Evolutionary conservation across 1,139 yeast species (phyloP).

Genomic region (Candida tetrigidarum): DNA sequence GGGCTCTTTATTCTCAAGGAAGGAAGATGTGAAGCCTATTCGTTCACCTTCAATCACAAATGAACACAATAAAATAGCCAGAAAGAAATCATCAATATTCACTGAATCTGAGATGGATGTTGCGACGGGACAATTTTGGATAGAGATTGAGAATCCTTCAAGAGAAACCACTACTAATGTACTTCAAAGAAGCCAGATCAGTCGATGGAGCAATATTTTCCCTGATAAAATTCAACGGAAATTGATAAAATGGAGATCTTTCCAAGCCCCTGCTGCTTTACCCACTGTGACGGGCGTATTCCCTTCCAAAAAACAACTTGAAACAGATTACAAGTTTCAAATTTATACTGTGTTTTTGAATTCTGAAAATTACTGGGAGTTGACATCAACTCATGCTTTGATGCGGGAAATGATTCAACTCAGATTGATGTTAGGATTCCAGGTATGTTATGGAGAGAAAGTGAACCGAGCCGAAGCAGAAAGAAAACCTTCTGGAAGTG

Average conservation of each 20-base stretch:
- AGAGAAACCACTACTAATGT: constrained; percentile 53
- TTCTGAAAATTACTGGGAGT: constrained; percentile 53
- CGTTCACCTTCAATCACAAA: constrained; percentile 1
- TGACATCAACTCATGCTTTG: constrained; percentile 61
- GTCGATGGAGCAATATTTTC: constrained; percentile 88
- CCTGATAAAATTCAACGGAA: constrained; percentile 69
- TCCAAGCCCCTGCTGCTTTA: constrained; percentile 90
- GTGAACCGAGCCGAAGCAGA: constrained; percentile 70
- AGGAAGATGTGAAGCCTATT: constrained; percentile 6
- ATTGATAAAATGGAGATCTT: constrained; percentile 87
- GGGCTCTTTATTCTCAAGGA: constrained; percentile 15
- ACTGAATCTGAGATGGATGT: constrained; percentile 13
- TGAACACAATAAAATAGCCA: constrained; percentile 5
- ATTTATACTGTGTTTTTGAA: constrained; percentile 66
- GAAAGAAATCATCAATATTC: constrained; percentile 13
- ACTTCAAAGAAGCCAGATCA: constrained; percentile 39
- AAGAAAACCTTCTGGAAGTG: constrained; percentile 61
- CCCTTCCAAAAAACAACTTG: constrained; percentile 71
- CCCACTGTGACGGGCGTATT: constrained; percentile 82
- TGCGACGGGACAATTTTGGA: constrained; percentile 54
- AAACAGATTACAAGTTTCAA: constrained; percentile 62
- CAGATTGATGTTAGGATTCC: constrained; percentile 86
- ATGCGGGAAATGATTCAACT: constrained; percentile 88
- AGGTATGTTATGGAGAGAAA: constrained; percentile 74
- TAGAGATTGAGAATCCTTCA: constrained; percentile 72